A percentile compares a stretch with the other conserved stretches of the same genome.
Conservation (phyloP, 164 flowering plant species). For the Brasenia schreberi region DNA sequence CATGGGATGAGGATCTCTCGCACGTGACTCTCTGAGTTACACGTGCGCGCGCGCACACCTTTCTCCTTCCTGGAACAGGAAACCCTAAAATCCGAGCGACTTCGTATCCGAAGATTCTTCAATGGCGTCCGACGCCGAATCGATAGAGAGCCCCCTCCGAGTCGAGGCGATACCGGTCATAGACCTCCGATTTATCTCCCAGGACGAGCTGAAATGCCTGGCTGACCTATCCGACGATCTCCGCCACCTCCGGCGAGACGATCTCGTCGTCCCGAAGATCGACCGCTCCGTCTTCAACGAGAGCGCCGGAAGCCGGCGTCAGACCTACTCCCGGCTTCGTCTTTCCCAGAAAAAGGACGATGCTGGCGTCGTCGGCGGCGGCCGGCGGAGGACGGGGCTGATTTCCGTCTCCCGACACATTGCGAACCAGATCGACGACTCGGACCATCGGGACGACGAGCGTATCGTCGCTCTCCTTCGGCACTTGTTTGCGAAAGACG, state of each 20-base stretch:
- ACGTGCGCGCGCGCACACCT: background rate
- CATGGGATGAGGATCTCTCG: background rate
- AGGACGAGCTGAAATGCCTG: slow-evolving; percentile 60
- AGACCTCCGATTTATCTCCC: slow-evolving; percentile 66
- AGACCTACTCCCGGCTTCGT: slow-evolving; percentile 80
- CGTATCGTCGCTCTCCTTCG: slow-evolving; percentile 32
- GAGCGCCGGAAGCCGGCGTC: slow-evolving; percentile 82
- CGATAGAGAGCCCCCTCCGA: background rate
- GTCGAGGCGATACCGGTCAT: slow-evolving; percentile 40
- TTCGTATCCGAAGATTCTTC: background rate
- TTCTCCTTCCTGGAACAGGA: background rate
- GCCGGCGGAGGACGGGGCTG: slow-evolving; percentile 9
- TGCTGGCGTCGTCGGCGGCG: slow-evolving; percentile 12
- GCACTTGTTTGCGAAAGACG: slow-evolving; percentile 20
- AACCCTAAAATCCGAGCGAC: background rate
- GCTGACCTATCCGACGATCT: slow-evolving; percentile 35
- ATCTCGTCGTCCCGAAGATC: slow-evolving; percentile 53
- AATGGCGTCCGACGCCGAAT: background rate
- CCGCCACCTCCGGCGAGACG: slow-evolving; percentile 25
- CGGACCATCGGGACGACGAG: slow-evolving; percentile 30
- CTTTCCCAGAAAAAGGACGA: slow-evolving; percentile 26
- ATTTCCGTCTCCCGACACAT: background rate
- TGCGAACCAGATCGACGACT: slow-evolving; percentile 11
- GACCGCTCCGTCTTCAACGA: slow-evolving; percentile 84
- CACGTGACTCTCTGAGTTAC: background rate